Evolutionary conservation across 2,329 filamentous ascomycete species (phyloP).

Genomic region (Epichloe uncinata): DNA sequence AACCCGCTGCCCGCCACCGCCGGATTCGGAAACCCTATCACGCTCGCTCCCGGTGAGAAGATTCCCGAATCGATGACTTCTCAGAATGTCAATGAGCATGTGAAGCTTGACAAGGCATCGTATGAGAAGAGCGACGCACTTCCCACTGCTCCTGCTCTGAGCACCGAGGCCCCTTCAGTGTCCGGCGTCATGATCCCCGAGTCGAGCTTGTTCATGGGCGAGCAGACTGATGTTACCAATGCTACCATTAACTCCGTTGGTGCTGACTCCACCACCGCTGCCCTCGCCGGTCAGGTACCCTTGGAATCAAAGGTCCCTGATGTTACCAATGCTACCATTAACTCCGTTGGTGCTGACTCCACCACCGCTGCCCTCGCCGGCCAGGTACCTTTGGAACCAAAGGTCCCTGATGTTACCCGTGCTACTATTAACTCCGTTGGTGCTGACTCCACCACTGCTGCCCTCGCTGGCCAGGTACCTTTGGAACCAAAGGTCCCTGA

Average conservation of each 20-base stretch:
- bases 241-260: conserved; percentile 33
- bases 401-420: conserved; percentile 2
- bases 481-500: conserved; percentile 5
- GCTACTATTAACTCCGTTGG: too few species aligned
- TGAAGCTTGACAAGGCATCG: conserved; percentile 70
- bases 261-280: conserved; percentile 51
- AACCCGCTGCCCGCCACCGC: conserved; percentile 49
- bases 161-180: conserved; percentile 38
- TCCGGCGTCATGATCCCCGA: conserved; percentile 62
- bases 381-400: too few species aligned
- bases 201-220: conserved; percentile 58
- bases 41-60: conserved; percentile 65
- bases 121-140: conserved; percentile 70
- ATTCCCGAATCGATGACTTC: conserved; percentile 57
- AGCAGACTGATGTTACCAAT: conserved; percentile 27
- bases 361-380: too few species aligned
- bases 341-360: too few species aligned
- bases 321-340: too few species aligned
- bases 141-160: conserved; percentile 25
- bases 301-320: conserved; percentile 35
- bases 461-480: too few species aligned
- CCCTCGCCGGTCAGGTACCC: conserved; percentile 54
- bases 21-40: conserved; percentile 64
- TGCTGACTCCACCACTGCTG: too few species aligned
- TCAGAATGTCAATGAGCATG: conserved; percentile 56